Conservation (phyloP, 2,329 filamentous ascomycete species). For the Clonostachys rosea region DNA sequence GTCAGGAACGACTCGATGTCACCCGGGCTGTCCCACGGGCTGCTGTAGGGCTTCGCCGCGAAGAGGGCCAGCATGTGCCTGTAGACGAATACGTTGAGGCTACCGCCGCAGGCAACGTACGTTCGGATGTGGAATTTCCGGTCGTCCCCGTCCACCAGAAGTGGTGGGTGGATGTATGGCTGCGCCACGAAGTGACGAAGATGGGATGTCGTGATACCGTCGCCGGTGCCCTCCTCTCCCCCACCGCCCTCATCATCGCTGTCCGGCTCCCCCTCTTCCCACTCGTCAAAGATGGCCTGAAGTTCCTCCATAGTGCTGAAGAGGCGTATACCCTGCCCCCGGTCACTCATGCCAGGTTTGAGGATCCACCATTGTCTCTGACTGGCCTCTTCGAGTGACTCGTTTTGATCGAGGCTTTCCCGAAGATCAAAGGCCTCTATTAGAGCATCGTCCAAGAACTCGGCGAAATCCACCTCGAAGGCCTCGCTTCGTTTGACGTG, state of each 20-base stretch:
- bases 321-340: constrained; percentile 86
- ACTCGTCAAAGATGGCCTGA: constrained; percentile 84
- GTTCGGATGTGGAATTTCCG: constrained; percentile 94
- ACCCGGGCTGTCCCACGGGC: constrained; percentile 50
- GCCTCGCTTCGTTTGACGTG: constrained; percentile 77
- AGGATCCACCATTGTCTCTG: constrained; percentile 91
- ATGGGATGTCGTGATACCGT: constrained; percentile 76
- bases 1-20: constrained; percentile 76
- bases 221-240: constrained; percentile 26
- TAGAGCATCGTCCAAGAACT: constrained; percentile 91
- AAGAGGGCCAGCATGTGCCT: constrained; percentile 85
- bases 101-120: constrained; percentile 80
- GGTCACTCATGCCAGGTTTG: constrained; percentile 96
- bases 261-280: constrained; percentile 69
- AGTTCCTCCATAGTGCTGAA: constrained; percentile 84
- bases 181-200: constrained; percentile 95
- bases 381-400: constrained; percentile 9
- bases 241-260: constrained; percentile 54
- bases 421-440: constrained; percentile 85
- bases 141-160: constrained; percentile 58
- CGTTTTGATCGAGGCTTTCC: constrained; percentile 60
- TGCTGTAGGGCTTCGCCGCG: constrained; percentile 66
- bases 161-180: constrained; percentile 86
- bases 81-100: constrained; percentile 81
- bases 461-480: constrained; percentile 94